Evolutionary conservation across 768 basidiomycete genomes (phyloP).

Genomic region (Boletus sp.): DNA sequence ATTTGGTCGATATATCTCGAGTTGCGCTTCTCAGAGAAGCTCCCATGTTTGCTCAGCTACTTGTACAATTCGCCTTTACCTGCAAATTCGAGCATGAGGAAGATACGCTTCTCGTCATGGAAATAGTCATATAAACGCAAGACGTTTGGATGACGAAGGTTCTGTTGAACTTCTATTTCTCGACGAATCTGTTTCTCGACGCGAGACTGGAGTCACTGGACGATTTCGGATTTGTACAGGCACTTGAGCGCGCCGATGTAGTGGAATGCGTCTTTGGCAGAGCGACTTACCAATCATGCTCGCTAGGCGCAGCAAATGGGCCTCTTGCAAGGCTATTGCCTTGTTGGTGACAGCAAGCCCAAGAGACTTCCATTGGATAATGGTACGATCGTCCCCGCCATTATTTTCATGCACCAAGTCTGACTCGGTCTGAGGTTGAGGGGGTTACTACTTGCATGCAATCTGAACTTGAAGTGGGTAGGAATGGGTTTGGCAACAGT

Average conservation of each 20-base stretch:
- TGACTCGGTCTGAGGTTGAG: no score
- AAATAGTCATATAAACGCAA: constrained; percentile 95
- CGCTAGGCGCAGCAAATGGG: no score
- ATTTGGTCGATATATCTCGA: constrained; percentile 95
- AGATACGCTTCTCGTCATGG: constrained; percentile 96
- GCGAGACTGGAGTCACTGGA: constrained; percentile 76
- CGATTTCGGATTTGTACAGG: constrained; percentile 94
- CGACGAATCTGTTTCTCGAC: constrained; percentile 97
- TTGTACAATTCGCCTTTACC: constrained; percentile 97
- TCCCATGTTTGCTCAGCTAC: constrained; percentile 82
- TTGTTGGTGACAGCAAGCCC: no score
- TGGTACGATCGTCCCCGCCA: no score
- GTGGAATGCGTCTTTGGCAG: constrained; percentile 18
- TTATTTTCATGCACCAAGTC: no score
- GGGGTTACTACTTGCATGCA: no score
- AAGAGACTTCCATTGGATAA: no score
- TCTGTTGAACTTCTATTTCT: constrained; percentile 98
- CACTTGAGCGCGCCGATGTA: constrained; percentile 98
- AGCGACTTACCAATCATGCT: no score
- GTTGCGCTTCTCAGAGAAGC: constrained; percentile 86
- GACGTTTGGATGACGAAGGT: constrained; percentile 92
- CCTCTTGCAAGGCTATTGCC: no score
- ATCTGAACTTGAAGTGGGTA: no score
- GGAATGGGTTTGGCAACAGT: no score
- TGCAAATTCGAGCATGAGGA: constrained; percentile 97